Base-by-base conservation (phyloP, 2,329 filamentous ascomycete genomes). In the Aureobasidium sp. region DNA sequence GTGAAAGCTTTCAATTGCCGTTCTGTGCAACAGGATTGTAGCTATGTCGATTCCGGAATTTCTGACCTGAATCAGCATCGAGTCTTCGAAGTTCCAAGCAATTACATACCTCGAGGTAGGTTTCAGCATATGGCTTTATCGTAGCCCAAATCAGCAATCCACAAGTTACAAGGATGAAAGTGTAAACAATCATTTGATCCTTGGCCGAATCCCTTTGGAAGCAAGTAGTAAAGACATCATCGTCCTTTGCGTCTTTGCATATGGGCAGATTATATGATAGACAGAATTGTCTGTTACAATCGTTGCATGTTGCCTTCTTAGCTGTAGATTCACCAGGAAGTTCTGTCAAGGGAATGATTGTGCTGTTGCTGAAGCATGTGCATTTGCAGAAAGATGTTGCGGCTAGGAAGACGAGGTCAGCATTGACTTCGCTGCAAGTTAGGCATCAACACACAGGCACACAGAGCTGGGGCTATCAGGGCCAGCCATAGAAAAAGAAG, bases 321-420 rank as follows among this genome's bases (percentile, higher is more conserved):
- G 48, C 42, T 15, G 36, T 42, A 2, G 32, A 30, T 37, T 52
- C 45, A 30, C 60, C 48, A 34, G 30, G 65, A 58, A 69, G 55
- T 75, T 75, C 9, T 78, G 64, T 84, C 79, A 62, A 88, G 81
- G 84, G 81, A 66, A 88, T 87, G 57, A 88, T 86, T 60, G 84
- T 87, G 74, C 81, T 85, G 70, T 88, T 87, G 54, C 79, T 79
- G 74, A 84, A 84, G 73, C 86, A 88, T 62, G 84, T 87, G 72
- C 86, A 88, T 82, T 88, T 88, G 81, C 86, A 88, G 74, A 87
- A 88, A 63, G 84, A 86, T 16, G 84, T 83, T 29, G 80, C 78
- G 45, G 78, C 79, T 80, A 21, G 11, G 27, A 25, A 65, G 76
- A 34, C 41, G 25, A 7, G 21, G 41, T 44, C 11, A 44, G 41